Percentiles rank a stretch among this genome's conserved stretches.
Evolutionary conservation across 2,329 filamentous ascomycete species (phyloP).

Genomic region (Cladosporium sphaerospermum): DNA sequence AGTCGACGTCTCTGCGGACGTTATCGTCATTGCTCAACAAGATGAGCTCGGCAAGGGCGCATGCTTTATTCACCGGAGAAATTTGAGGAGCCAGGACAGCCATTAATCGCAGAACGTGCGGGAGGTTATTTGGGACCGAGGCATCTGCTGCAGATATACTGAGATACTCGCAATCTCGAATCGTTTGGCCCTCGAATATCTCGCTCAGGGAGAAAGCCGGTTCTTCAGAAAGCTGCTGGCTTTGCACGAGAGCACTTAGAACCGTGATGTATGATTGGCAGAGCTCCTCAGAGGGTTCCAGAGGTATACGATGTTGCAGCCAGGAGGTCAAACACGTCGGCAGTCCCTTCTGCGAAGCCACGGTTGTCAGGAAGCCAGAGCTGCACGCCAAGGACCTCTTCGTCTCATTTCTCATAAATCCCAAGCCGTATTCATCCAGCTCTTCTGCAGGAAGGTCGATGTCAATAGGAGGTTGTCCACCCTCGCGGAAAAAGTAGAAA

Average conservation of each 20-base stretch:
- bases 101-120: background rate
- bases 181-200: background rate
- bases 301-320: constrained; percentile 35
- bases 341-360: constrained; percentile 33
- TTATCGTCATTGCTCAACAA: constrained; percentile 24
- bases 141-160: background rate
- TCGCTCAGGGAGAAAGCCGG: constrained; percentile 1
- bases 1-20: constrained; percentile 14
- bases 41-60: constrained; percentile 21
- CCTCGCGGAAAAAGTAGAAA: constrained; percentile 52
- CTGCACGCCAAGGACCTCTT: constrained; percentile 36
- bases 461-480: background rate
- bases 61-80: background rate
- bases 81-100: background rate
- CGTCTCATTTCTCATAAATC: constrained; percentile 24
- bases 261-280: constrained; percentile 30
- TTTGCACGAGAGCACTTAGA: constrained; percentile 15
- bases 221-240: background rate
- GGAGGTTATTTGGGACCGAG: background rate
- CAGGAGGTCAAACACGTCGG: constrained; percentile 36
- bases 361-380: constrained; percentile 36
- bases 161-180: background rate
- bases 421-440: background rate
- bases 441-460: background rate
- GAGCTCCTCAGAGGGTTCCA: constrained; percentile 29